Conservation (phyloP, 306 rosid species). For the Cyclanthera cordifolia region DNA sequence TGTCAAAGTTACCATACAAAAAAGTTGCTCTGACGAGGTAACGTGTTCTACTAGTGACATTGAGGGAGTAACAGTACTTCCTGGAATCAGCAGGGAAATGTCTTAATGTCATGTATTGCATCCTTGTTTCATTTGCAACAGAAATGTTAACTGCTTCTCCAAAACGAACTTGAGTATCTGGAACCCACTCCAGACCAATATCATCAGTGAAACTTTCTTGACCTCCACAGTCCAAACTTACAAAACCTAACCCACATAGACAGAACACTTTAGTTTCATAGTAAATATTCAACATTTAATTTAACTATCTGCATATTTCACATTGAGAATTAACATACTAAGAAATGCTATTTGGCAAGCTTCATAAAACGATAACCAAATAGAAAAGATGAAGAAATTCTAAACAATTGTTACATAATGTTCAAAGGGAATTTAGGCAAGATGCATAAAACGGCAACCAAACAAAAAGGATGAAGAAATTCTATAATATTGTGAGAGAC, state of each 20-base stretch:
- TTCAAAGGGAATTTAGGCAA: background rate
- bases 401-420: background rate
- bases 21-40: constrained; percentile 76
- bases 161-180: constrained; percentile 36
- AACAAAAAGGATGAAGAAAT: too few relatives aligned
- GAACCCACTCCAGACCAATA: constrained; percentile 72
- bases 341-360: background rate
- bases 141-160: constrained; percentile 52
- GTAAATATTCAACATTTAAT: background rate
- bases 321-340: background rate
- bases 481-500: too few relatives aligned
- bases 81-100: constrained; percentile 81
- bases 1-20: constrained; percentile 89
- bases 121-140: constrained; percentile 57
- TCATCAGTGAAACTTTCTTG: constrained; percentile 48
- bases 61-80: constrained; percentile 75
- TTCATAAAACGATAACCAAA: background rate
- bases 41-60: constrained; percentile 74
- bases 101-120: constrained; percentile 58
- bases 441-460: too few relatives aligned
- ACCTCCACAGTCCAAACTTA: constrained; percentile 96
- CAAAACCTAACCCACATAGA: constrained; percentile 50
- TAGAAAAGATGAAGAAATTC: background rate
- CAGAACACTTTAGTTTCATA: background rate
- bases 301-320: background rate